Evolutionary conservation across 306 rosid species (phyloP).

Genomic region (Bauhinia variegata): DNA sequence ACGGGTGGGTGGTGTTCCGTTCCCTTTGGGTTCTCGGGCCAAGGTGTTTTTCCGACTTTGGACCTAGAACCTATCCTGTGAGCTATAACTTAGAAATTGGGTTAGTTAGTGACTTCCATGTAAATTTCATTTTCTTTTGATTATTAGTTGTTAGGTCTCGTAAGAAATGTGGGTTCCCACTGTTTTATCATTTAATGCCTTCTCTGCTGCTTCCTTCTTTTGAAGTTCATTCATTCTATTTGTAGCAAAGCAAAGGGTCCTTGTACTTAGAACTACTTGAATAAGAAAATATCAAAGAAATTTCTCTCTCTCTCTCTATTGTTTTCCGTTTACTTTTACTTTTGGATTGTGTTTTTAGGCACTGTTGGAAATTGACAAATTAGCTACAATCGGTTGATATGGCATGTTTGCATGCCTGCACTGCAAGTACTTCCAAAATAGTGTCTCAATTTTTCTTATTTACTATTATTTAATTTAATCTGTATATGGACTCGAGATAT

Average conservation of each 20-base stretch:
- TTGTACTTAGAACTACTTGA: slow-evolving; percentile 68
- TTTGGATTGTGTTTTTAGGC: too few relatives aligned
- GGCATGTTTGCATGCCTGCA: too few relatives aligned
- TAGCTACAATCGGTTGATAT: too few relatives aligned
- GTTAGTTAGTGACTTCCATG: slow-evolving; percentile 55
- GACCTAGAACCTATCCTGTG: slow-evolving; percentile 70
- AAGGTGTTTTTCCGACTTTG: slow-evolving; percentile 74
- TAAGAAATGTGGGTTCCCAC: slow-evolving; percentile 50
- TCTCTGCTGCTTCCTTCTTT: slow-evolving; percentile 65
- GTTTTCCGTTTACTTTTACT: background rate
- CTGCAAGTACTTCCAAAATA: too few relatives aligned
- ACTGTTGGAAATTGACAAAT: too few relatives aligned
- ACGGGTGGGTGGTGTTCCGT: slow-evolving; percentile 65
- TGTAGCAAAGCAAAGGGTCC: slow-evolving; percentile 62
- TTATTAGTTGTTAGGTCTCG: slow-evolving; percentile 56
- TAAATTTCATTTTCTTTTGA: slow-evolving; percentile 61
- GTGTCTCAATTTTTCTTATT: too few relatives aligned
- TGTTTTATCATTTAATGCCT: slow-evolving; percentile 37
- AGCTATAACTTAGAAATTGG: slow-evolving; percentile 53
- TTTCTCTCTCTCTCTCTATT: slow-evolving; percentile 32
- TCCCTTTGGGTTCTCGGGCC: slow-evolving; percentile 74
- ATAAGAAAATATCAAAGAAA: slow-evolving; percentile 61
- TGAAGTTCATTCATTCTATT: slow-evolving; percentile 66
- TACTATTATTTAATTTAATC: too few relatives aligned
- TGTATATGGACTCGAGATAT: too few relatives aligned